Percentiles rank a stretch among this genome's conserved stretches.
phyloP scores from a whole-genome alignment of 768 basidiomycete species.

The Pleurotus salmoneostramineus region DNA sequence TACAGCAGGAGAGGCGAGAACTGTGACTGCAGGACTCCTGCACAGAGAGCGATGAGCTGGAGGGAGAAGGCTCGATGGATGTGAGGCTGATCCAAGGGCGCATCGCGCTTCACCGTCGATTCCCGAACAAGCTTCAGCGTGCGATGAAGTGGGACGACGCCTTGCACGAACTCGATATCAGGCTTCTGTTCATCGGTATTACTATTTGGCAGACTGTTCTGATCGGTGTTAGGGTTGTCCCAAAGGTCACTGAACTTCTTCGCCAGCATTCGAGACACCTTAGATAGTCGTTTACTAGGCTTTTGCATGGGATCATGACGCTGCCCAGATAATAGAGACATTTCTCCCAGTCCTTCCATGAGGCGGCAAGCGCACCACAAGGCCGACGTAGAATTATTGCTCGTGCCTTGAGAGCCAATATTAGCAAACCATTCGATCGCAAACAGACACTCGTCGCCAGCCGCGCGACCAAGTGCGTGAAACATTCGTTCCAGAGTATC shows the following conservation, averaged over 20 bases:
- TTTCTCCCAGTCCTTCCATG: constrained; percentile 63
- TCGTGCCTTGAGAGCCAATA: constrained; percentile 42
- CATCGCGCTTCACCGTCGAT: constrained; percentile 18
- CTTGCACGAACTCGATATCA: constrained; percentile 60
- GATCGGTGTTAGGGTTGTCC: constrained; percentile 38
- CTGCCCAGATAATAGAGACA: constrained; percentile 35
- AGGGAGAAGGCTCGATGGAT: constrained; percentile 72
- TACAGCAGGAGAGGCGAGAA: constrained; percentile 76
- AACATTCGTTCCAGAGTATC: constrained; percentile 69
- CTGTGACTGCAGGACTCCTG: constrained; percentile 67
- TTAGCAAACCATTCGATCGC: constrained; percentile 82
- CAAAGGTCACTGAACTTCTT: constrained; percentile 69
- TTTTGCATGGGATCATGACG: constrained; percentile 20
- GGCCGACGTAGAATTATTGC: constrained; percentile 55
- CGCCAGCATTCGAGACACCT: constrained; percentile 58
- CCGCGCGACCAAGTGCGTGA: constrained; percentile 62
- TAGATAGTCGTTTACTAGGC: constrained; percentile 53
- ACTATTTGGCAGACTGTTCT: constrained; percentile 15
- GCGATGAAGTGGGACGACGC: constrained; percentile 59
- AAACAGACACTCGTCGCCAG: constrained; percentile 65
- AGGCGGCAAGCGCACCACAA: constrained; percentile 82
- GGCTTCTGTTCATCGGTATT: constrained; percentile 31
- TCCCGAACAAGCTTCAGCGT: constrained; percentile 45
- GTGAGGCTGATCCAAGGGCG: constrained; percentile 42
- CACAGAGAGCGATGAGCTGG: constrained; percentile 66